These are phyloP conservation scores for Polygonum aviculare DNA, from an alignment of 148 eudicot species.

Conservation along the genomic window DNA sequence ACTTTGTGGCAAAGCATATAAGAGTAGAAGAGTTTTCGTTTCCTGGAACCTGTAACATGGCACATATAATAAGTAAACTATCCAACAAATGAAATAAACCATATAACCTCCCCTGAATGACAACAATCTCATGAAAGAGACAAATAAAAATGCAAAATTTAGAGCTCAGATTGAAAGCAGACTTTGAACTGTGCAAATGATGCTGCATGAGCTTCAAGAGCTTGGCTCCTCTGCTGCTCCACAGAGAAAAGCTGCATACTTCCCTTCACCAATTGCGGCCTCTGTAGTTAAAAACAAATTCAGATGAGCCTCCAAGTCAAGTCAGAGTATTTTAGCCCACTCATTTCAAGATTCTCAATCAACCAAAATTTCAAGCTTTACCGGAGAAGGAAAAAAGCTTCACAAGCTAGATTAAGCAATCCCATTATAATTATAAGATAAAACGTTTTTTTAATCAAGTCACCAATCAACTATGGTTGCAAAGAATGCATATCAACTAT, in stretches of 20 bases:
- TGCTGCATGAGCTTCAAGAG: constrained; percentile 99
- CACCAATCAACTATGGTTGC: neutral
- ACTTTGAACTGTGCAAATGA: constrained; percentile 84
- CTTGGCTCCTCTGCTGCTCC: constrained; percentile 98
- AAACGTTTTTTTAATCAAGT: neutral
- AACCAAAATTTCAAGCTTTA: neutral
- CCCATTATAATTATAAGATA: neutral
- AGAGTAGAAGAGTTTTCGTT: constrained; percentile 87
- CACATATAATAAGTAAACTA: neutral
- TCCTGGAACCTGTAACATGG: constrained; percentile 55
- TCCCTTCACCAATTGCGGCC: constrained; percentile 97
- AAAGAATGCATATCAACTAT: neutral
- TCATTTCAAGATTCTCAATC: neutral
- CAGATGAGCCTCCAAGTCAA: neutral
- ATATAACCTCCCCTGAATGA: neutral
- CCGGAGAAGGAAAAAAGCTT: neutral
- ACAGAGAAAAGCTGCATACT: constrained; percentile 93
- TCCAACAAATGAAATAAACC: neutral
- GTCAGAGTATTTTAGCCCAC: neutral
- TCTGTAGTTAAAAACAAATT: constrained; percentile 25
- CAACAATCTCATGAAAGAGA: neutral
- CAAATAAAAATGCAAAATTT: constrained; percentile 1
- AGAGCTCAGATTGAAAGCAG: constrained; percentile 11
- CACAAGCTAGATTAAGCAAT: neutral
- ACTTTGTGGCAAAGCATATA: constrained; percentile 85